These are phyloP conservation scores for Hysterium pulicare DNA, from an alignment of 2,329 filamentous ascomycete species.

Conservation along the genomic window DNA sequence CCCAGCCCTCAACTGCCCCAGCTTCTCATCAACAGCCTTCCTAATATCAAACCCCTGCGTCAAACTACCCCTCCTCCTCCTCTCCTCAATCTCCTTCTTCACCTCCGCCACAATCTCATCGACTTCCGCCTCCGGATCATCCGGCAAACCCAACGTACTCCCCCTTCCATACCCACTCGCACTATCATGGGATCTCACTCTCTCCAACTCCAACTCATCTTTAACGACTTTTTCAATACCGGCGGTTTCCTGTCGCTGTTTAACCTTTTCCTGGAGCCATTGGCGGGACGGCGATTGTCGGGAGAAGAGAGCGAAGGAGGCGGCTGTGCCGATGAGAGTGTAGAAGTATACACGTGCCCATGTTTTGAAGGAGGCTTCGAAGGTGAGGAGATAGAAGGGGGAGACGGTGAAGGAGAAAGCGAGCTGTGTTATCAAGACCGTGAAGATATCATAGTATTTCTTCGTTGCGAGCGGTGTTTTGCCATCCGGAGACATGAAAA, in stretches of 20 bases:
- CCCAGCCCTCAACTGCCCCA: slow-evolving; percentile 17
- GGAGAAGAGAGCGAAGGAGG: slow-evolving; percentile 71
- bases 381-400: slow-evolving; percentile 79
- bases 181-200: slow-evolving; percentile 44
- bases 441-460: slow-evolving; percentile 78
- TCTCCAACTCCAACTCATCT: slow-evolving; percentile 32
- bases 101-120: slow-evolving; percentile 77
- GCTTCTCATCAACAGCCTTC: slow-evolving; percentile 34
- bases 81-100: slow-evolving; percentile 65
- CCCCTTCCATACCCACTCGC: slow-evolving; percentile 44
- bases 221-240: slow-evolving; percentile 28
- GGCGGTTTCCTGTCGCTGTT: slow-evolving; percentile 4
- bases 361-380: slow-evolving; percentile 66
- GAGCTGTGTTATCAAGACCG: slow-evolving; percentile 73
- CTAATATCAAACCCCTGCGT: slow-evolving; percentile 34
- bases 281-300: slow-evolving; percentile 66
- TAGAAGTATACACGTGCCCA: slow-evolving; percentile 93
- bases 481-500: slow-evolving; percentile 81
- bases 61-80: slow-evolving; percentile 44
- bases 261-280: slow-evolving; percentile 43
- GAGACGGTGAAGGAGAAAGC: slow-evolving; percentile 77
- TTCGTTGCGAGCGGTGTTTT: slow-evolving; percentile 58
- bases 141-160: slow-evolving; percentile 73
- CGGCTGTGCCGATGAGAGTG: slow-evolving; percentile 63
- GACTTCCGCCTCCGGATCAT: slow-evolving; percentile 71